Base-by-base conservation (phyloP, 805 yeast species). In the Myxozyma neglecta region DNA sequence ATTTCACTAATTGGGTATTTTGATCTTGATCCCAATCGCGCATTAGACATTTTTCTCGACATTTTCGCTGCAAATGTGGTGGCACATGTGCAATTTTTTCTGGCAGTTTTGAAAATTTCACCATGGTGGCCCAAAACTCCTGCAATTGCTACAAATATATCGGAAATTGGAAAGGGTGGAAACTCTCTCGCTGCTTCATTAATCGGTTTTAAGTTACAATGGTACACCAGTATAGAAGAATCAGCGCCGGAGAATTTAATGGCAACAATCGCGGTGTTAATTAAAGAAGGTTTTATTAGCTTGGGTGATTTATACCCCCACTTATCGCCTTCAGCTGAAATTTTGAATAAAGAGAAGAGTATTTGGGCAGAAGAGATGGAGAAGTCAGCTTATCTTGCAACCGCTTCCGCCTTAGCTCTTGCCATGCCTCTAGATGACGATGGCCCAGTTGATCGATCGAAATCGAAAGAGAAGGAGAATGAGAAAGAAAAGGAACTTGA, bases 401-500 rank as follows among this genome's bases (percentile, higher is more conserved):
- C 83, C 29, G 87, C 89, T 0, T 89, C 87, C 64, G 96, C 96
- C 0, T 75, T 92, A 53, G 94, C 97, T 0, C 72, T 91, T 68
- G 97, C 97, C 6, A 94, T 94, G 9, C 96, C 97, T 0, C 77
- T 92, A 43, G 78, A 80, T 3, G 85, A 83, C 43, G 93, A 87
- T 40, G 45, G 49, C 6, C 52, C 57, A 10, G 20, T 43, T 34
- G 56, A 47, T 35, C 6, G 89, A 83, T 50, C 65, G 57, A 5
- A 29, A 37, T 18, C 56, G 45, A 54, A 57, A 48, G 11, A 60
- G 52, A 18, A 64, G 50, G 45, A 43, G 42, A 46, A 24, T 32
- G 34, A 18, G 48, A 40, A 34, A 36, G n/a, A 52, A 7, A 56
- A 37, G 60, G 70, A 69, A 40, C 75, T 73, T 9, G 85, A 83